Evolutionary conservation across 306 rosid species (phyloP), one percentile per base, ranked within the genome.

Genomic region (Pyrus communis): DNA sequence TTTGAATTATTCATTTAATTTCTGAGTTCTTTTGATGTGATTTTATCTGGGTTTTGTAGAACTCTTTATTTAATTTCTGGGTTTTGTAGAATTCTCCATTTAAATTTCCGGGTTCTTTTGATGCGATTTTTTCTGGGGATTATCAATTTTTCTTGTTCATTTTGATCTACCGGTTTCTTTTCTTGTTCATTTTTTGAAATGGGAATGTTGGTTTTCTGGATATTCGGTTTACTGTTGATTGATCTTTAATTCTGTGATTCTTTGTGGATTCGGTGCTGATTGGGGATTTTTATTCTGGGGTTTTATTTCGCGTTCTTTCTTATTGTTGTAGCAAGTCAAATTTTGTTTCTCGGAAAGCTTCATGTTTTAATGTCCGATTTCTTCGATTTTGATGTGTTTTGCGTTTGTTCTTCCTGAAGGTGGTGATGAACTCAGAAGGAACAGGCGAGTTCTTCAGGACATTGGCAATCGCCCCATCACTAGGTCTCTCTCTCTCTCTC

Each of bases 371-470:
- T 40, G 45, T 42, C 3, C 45, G 45, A 42, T 42, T 42, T 42
- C 45, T 42, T 42, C 1, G 12, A 2, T 42, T 42, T 42, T 42
- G 45, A 9, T 42, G 45, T 9, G 12, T 42, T 42, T 42, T 42
- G 45, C 12, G 3, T 8, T 42, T 42, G 45, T 42, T 42, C 12
- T 10, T 42, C 45, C 45, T 62, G 43, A 43, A 92, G 96, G 85
- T 64, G 90, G 88, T 78, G 86, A 70, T 14, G 88, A 82, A 75
- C 81, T 75, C 38, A 88, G 87, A 82, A 77, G 78, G 28, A 89
- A 82, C 27, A 84, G 96, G 75, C 69, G 93, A 54, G 93, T 79
- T 13, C 93, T 93, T 11, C 70, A 80, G 77, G 97, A 93, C 79
- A 90, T 91, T 66, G 69, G 69, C 35, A 93, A 92, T 68, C 80